Conservation (phyloP, 2,329 filamentous ascomycete species). For the Penicillium sp. region DNA sequence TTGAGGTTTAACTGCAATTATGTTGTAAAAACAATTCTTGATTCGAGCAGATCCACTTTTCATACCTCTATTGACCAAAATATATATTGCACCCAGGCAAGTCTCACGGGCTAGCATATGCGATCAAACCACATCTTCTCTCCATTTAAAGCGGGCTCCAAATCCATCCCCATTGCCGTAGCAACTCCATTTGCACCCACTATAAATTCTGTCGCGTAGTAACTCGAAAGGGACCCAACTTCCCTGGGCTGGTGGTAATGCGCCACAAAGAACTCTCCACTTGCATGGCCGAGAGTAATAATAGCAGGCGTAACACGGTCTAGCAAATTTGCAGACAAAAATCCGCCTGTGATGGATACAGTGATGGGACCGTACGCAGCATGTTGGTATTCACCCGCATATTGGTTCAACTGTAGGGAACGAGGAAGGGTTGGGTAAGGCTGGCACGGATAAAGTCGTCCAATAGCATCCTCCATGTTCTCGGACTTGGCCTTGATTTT, state of each 20-base stretch:
- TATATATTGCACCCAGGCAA: background rate
- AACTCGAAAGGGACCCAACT: background rate
- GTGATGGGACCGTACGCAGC: conserved; percentile 1
- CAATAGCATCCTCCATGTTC: background rate
- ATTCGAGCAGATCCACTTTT: background rate
- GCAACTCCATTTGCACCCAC: background rate
- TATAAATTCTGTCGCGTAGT: background rate
- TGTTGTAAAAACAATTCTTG: background rate
- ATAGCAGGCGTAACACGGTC: background rate
- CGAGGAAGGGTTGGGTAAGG: background rate
- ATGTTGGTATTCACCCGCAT: conserved; percentile 3
- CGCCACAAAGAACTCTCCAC: conserved; percentile 8
- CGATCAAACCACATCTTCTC: conserved; percentile 9
- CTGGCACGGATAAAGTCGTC: conserved; percentile 3
- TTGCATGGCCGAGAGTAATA: background rate
- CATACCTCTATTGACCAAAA: background rate
- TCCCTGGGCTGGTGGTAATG: conserved; percentile 2
- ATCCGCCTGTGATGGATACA: background rate
- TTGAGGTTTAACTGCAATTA: background rate
- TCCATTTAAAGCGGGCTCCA: background rate
- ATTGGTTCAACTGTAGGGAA: background rate
- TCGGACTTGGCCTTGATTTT: background rate
- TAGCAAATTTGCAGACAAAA: background rate
- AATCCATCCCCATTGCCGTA: conserved; percentile 1
- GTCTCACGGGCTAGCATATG: background rate